A percentile compares a stretch with the other conserved stretches of the same genome.
Conservation (phyloP, 495 filamentous ascomycete genomes). For the Antarctomyces pellizariae region DNA sequence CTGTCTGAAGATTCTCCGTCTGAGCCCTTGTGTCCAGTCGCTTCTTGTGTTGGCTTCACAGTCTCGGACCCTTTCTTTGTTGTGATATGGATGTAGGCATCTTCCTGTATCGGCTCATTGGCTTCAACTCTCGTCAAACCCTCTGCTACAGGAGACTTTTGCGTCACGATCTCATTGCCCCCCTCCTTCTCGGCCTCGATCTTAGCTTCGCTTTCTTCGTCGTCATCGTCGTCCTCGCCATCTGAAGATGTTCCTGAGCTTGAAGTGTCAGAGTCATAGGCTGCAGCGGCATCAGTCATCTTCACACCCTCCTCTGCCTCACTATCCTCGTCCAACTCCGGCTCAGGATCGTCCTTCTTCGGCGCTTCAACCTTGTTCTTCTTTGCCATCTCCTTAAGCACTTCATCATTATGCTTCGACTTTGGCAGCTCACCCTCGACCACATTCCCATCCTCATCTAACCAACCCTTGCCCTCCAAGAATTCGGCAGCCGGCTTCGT, state of each 20-base stretch:
- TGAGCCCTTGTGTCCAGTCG: no score
- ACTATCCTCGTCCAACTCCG: no score
- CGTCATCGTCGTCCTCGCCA: slow-evolving; percentile 4
- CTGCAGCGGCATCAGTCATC: slow-evolving; percentile 3
- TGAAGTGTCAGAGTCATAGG: slow-evolving; percentile 8
- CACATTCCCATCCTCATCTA: slow-evolving; percentile 54
- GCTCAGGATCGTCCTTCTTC: slow-evolving; percentile 9
- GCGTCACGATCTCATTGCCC: slow-evolving; percentile 10
- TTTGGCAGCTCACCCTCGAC: slow-evolving; percentile 31
- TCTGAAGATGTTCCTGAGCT: slow-evolving; percentile 7
- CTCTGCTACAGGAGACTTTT: no score
- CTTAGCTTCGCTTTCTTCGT: slow-evolving; percentile 5
- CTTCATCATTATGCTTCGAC: slow-evolving; percentile 10
- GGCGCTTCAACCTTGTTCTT: slow-evolving; percentile 6
- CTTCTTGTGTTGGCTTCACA: no score
- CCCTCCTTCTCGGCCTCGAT: slow-evolving; percentile 8
- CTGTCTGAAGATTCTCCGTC: no score
- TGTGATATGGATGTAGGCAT: no score
- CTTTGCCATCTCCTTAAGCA: slow-evolving; percentile 2
- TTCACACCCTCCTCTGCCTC: slow-evolving; percentile 5
- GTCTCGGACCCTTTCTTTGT: no score
- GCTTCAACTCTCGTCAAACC: no score
- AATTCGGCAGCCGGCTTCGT: slow-evolving; percentile 23
- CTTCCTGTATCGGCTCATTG: no score
- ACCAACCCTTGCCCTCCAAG: slow-evolving; percentile 69